Evolutionary conservation across 305 asterid genomes (phyloP).

Genomic region (Fraxinus latifolia): DNA sequence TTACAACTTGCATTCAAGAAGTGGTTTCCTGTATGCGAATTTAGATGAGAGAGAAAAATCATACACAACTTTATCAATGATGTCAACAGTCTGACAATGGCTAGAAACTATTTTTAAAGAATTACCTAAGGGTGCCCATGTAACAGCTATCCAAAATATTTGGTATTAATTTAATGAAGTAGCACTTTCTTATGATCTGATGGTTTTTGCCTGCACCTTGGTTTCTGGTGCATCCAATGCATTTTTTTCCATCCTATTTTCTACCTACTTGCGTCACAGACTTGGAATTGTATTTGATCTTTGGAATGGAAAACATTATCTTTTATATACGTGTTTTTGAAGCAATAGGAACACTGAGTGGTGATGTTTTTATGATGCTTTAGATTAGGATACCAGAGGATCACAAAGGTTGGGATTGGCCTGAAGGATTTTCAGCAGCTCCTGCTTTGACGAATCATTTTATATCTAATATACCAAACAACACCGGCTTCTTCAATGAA

Average conservation of each 20-base stretch:
- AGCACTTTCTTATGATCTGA: background rate
- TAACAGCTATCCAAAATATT: background rate
- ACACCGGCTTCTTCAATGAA: slow-evolving; percentile 28
- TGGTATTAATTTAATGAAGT: background rate
- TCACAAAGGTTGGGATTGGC: slow-evolving; percentile 67
- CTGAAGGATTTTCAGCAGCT: slow-evolving; percentile 44
- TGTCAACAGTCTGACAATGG: background rate
- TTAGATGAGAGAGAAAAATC: background rate
- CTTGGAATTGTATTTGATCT: slow-evolving; percentile 14
- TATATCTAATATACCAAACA: slow-evolving; percentile 29
- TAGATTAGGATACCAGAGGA: slow-evolving; percentile 57
- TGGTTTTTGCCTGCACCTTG: background rate
- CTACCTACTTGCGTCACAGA: background rate
- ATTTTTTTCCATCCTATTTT: background rate
- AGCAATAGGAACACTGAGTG: slow-evolving; percentile 31
- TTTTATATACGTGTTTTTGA: slow-evolving; percentile 28
- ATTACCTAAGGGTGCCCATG: background rate
- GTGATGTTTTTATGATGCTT: slow-evolving; percentile 37
- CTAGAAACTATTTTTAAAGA: background rate
- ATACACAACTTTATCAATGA: background rate
- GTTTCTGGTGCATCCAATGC: background rate
- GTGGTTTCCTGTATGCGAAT: slow-evolving; percentile 6
- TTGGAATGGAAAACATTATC: slow-evolving; percentile 25
- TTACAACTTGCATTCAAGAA: slow-evolving; percentile 7
- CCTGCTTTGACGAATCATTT: slow-evolving; percentile 26